phyloP scores from a whole-genome alignment of 495 filamentous ascomycete genomes.

The Aspergillus baeticus region DNA sequence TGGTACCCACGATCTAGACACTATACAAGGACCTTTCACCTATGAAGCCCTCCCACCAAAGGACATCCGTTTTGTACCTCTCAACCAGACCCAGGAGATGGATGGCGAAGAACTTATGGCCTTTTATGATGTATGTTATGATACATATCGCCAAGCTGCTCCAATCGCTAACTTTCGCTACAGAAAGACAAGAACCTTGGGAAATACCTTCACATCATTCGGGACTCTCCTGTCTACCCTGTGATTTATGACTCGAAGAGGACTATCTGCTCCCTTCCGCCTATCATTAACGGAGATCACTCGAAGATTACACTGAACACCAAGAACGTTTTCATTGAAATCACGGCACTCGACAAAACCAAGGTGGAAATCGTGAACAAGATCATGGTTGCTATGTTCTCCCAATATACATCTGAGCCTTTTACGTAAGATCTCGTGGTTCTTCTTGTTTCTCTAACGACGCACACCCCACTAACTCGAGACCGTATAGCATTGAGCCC shows the following conservation, averaged over 20 bases:
- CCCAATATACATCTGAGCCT: constrained; percentile 78
- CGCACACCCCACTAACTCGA: background rate
- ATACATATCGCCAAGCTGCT: background rate
- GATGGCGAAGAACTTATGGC: constrained; percentile 86
- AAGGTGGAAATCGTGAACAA: constrained; percentile 95
- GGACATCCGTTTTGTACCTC: constrained; percentile 83
- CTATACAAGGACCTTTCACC: constrained; percentile 89
- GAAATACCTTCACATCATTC: constrained; percentile 86
- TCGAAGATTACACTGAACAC: constrained; percentile 92
- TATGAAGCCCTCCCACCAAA: constrained; percentile 93
- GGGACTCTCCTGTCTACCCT: constrained; percentile 92
- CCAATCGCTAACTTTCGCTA: constrained; percentile 14
- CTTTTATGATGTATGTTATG: constrained; percentile 71
- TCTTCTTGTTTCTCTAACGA: background rate
- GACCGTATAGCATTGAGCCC: constrained; percentile 66
- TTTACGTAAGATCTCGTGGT: constrained; percentile 61
- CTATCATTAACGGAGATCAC: constrained; percentile 96
- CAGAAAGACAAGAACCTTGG: constrained; percentile 81
- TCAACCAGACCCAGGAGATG: constrained; percentile 90
- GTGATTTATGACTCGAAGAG: constrained; percentile 89
- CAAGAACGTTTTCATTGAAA: constrained; percentile 92
- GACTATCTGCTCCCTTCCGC: constrained; percentile 88
- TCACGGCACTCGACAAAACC: constrained; percentile 94
- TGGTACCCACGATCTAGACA: constrained; percentile 95
- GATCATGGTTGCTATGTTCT: constrained; percentile 97